A percentile compares a stretch with the other conserved stretches of the same genome.
phyloP scores from a whole-genome alignment of 116 monocot genomes.

The Cymodocea nodosa region DNA sequence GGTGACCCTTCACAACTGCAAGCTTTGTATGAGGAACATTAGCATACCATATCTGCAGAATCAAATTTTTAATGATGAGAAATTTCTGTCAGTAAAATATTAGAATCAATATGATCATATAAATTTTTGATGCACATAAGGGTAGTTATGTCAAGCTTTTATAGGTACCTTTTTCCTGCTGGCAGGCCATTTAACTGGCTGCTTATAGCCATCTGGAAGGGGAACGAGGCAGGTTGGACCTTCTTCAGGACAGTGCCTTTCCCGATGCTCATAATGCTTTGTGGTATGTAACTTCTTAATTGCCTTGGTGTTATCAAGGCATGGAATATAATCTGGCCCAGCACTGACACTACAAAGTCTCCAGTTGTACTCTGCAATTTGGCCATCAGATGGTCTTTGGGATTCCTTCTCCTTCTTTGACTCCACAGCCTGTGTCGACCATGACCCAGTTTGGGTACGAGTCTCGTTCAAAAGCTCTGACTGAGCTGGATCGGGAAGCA shows the following conservation, averaged over 20 bases:
- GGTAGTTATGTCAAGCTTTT: background rate
- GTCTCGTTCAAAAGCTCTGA: conserved; percentile 79
- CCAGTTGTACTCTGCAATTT: conserved; percentile 37
- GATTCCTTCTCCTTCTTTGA: conserved; percentile 79
- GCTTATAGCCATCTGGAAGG: conserved; percentile 65
- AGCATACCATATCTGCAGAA: conserved; percentile 82
- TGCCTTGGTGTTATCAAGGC: conserved; percentile 72
- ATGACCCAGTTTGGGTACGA: conserved; percentile 48
- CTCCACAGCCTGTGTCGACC: conserved; percentile 68
- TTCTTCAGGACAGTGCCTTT: conserved; percentile 89
- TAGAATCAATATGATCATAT: background rate
- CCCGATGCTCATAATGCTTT: conserved; percentile 88
- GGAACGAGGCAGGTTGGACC: conserved; percentile 70
- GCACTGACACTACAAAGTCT: conserved; percentile 75
- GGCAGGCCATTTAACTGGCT: conserved; percentile 65
- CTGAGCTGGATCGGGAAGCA: conserved; percentile 54
- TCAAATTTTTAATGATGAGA: background rate
- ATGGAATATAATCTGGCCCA: conserved; percentile 80
- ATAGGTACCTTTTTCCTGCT: conserved; percentile 71
- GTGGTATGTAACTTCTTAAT: conserved; percentile 56
- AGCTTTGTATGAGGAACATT: conserved; percentile 91
- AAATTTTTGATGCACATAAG: background rate
- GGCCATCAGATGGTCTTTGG: conserved; percentile 26
- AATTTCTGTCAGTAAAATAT: background rate
- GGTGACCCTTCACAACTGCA: conserved; percentile 71